Base-by-base conservation (phyloP, 2,329 filamentous ascomycete species). In the Waltergamsia citrina region DNA sequence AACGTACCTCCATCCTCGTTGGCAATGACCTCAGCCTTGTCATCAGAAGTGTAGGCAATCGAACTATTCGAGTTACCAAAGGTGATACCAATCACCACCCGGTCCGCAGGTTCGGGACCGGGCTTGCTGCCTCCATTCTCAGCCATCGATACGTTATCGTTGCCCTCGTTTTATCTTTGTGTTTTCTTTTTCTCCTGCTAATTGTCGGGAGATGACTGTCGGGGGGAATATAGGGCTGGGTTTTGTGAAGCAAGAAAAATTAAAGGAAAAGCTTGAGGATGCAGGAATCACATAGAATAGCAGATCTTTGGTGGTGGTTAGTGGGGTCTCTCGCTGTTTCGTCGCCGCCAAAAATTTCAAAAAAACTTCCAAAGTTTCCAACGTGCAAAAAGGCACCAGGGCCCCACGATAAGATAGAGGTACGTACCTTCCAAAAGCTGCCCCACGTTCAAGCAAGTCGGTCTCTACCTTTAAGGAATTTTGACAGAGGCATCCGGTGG, bases 41-140 rank as follows among this genome's bases (percentile, higher is more conserved):
- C 90, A 53, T 96, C 90, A 41, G 81, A 75, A 30, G 88, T 94
- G 58, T 80, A 87, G 50, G 90, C 90, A 64, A 98, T 95, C 40
- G 87, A 95, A 67, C 86, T 93, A 78, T 94, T 94, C 41, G 87
- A 88, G 70, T 96, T 98, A 65, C 92, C 92, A 70, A 96, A 95
- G 47, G 88, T 84, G 56, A 98, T 87, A 59, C 92, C 92, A 63
- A 98, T 96, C 56, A 82, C 85, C 51, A 71, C 68, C 50, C 76
- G 70, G 48, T 78, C 69, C 47, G 61, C 63, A 33, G 75, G 74
- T 60, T 68, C 62, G 40, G 62, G 55, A 52, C 58, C 63, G 44
- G 60, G 40, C 52, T 60, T 59, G 38, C 54, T 56, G 43, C 52
- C 57, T n/a, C n/a, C n/a, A 48, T 61, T 64, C 39, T 66, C 64